A percentile compares a stretch with the other conserved stretches of the same genome.
Evolutionary conservation across 75 land plant genomes (phyloP).

Genomic region (Gnetum montanum): DNA sequence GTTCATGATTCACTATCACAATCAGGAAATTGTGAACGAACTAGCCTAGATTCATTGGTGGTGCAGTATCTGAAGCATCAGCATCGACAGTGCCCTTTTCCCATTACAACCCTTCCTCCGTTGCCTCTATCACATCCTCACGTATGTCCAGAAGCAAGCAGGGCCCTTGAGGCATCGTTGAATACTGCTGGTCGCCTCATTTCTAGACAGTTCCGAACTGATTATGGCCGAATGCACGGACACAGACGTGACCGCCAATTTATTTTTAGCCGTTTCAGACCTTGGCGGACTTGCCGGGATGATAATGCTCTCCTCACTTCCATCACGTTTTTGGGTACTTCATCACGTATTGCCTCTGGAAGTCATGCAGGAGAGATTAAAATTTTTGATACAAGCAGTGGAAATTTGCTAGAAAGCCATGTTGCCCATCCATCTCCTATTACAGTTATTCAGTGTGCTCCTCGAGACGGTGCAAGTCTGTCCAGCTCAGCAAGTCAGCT

Average conservation of each 20-base stretch:
- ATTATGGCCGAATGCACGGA: conserved; percentile 73
- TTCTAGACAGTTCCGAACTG: conserved; percentile 50
- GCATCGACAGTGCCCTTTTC: conserved; percentile 97
- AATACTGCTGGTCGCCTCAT: conserved; percentile 70
- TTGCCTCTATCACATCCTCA: conserved; percentile 93
- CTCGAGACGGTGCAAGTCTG: conserved; percentile 6
- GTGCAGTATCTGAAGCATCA: conserved; percentile 98
- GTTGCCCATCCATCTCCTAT: conserved; percentile 62
- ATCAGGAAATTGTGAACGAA: conserved; percentile 39
- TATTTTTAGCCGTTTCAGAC: conserved; percentile 93
- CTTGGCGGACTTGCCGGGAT: conserved; percentile 89
- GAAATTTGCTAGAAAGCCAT: conserved; percentile 58
- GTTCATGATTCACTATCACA: conserved; percentile 48
- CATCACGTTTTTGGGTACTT: conserved; percentile 59
- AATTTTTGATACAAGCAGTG: conserved; percentile 74
- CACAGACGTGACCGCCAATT: conserved; percentile 78
- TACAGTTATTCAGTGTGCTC: conserved; percentile 52
- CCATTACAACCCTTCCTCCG: conserved; percentile 96
- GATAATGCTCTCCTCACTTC: conserved; percentile 71
- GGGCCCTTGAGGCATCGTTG: conserved; percentile 73
- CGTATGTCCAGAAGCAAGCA: conserved; percentile 89
- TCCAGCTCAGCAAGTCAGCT: conserved; percentile 46
- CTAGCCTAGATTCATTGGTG: conserved; percentile 85
- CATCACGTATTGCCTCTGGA: conserved; percentile 74
- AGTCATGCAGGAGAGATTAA: conserved; percentile 84